A percentile compares a stretch with the other conserved stretches of the same genome.
These are phyloP conservation scores for Mortierella antarctica DNA, from an alignment of 192 early-diverging fungal species.

Conservation along the genomic window DNA sequence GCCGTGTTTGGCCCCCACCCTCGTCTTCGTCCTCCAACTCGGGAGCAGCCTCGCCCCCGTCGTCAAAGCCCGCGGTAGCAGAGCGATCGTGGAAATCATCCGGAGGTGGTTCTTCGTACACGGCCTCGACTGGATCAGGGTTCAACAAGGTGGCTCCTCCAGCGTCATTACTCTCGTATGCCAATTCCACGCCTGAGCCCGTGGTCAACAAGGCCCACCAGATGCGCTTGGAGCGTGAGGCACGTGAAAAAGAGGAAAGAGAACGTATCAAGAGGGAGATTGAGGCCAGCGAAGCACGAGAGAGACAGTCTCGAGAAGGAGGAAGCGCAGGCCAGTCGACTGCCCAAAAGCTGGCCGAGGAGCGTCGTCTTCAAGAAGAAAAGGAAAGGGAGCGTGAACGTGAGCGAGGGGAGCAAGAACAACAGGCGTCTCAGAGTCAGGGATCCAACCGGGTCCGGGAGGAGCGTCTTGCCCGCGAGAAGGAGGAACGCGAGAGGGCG, in stretches of 20 bases:
- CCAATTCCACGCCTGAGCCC: slow-evolving; percentile 20
- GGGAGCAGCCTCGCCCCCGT: slow-evolving; percentile 1
- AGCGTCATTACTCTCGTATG: slow-evolving; percentile 19
- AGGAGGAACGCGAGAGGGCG: slow-evolving; percentile 50
- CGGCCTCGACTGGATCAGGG: slow-evolving; percentile 7
- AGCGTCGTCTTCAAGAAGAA: slow-evolving; percentile 48
- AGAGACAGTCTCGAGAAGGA: neutral
- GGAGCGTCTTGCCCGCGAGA: slow-evolving; percentile 53
- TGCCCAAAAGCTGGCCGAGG: slow-evolving; percentile 37
- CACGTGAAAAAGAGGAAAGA: slow-evolving; percentile 52
- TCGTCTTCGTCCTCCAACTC: slow-evolving; percentile 3
- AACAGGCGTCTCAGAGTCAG: slow-evolving; percentile 30
- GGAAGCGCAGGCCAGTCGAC: slow-evolving; percentile 1
- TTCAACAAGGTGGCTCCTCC: slow-evolving; percentile 51
- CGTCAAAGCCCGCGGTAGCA: slow-evolving; percentile 2
- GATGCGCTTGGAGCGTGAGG: slow-evolving; percentile 44
- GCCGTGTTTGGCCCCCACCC: slow-evolving; percentile 1
- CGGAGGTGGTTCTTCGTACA: slow-evolving; percentile 23
- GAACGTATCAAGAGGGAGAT: slow-evolving; percentile 41
- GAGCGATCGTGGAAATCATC: slow-evolving; percentile 39
- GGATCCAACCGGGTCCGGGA: slow-evolving; percentile 52
- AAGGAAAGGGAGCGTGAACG: slow-evolving; percentile 35
- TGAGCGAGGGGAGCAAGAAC: slow-evolving; percentile 29
- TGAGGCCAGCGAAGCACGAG: slow-evolving; percentile 30
- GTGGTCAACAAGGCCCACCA: slow-evolving; percentile 53